These are phyloP conservation scores for Lojkania enalia DNA, from an alignment of 2,329 filamentous ascomycete species.

Conservation along the genomic window DNA sequence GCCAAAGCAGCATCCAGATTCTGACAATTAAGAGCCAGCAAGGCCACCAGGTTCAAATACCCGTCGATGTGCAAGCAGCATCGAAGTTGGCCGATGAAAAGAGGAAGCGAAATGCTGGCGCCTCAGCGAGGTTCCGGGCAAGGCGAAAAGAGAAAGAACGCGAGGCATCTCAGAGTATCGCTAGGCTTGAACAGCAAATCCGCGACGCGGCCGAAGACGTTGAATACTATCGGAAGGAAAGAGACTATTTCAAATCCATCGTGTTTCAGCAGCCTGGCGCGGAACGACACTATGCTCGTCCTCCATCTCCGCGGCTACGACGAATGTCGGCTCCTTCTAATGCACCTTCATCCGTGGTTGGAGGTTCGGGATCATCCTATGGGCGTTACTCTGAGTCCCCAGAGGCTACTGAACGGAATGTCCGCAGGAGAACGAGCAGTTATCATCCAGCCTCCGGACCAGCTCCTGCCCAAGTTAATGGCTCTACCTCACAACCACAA, in stretches of 20 bases:
- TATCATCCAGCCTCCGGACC: conserved; percentile 38
- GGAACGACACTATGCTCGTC: conserved; percentile 51
- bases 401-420: conserved; percentile 38
- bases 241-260: conserved; percentile 65
- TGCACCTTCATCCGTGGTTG: conserved; percentile 32
- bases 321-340: conserved; percentile 36
- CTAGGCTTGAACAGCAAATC: conserved; percentile 68
- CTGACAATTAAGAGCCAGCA: conserved; percentile 58
- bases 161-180: conserved; percentile 69
- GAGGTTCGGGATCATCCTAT: conserved; percentile 35
- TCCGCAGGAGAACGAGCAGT: conserved; percentile 41
- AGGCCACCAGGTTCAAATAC: conserved; percentile 60
- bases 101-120: conserved; percentile 80
- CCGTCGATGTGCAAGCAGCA: conserved; percentile 78
- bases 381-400: conserved; percentile 34
- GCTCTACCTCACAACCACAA: conserved; percentile 22
- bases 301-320: conserved; percentile 47
- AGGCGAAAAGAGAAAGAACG: conserved; percentile 81
- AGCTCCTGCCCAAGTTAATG: conserved; percentile 24
- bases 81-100: conserved; percentile 85
- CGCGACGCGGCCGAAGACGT: conserved; percentile 69
- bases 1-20: conserved; percentile 55
- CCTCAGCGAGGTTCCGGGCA: conserved; percentile 79
- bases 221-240: conserved; percentile 73
- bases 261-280: conserved; percentile 62